phyloP scores from a whole-genome alignment of 2,329 filamentous ascomycete species.

The Fusarium subtropicale region DNA sequence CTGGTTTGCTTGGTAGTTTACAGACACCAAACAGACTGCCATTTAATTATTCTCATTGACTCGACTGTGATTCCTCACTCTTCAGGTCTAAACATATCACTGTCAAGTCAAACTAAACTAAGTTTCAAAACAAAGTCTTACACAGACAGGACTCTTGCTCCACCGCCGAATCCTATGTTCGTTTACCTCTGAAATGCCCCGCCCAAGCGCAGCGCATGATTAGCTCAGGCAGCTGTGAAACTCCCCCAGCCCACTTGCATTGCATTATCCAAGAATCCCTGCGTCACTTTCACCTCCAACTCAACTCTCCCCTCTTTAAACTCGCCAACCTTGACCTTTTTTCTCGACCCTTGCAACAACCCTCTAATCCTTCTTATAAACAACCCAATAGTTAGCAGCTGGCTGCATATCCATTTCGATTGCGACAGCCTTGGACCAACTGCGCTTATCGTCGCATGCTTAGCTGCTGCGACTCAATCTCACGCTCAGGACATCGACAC shows the following conservation, averaged over 20 bases:
- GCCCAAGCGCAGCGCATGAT: conserved; percentile 28
- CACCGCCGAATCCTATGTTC: conserved; percentile 9
- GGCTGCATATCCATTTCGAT: conserved; percentile 23
- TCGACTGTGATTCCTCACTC: neutral
- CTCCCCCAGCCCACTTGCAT: conserved; percentile 29
- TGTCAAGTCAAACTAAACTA: neutral
- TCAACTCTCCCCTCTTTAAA: conserved; percentile 29
- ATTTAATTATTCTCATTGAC: neutral
- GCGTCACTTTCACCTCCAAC: conserved; percentile 43
- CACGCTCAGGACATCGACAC: conserved; percentile 3
- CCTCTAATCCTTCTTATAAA: neutral
- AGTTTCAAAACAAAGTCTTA: conserved; percentile 10
- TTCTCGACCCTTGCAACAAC: conserved; percentile 2
- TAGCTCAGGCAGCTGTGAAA: conserved; percentile 47
- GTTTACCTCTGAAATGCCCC: conserved; percentile 33
- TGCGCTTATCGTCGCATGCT: neutral
- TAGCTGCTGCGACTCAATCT: neutral
- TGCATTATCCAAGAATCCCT: conserved; percentile 20
- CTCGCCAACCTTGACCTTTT: conserved; percentile 9
- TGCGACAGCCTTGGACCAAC: neutral
- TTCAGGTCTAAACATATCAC: neutral
- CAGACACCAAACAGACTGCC: conserved; percentile 37
- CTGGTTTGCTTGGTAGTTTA: conserved; percentile 7
- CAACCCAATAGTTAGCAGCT: conserved; percentile 24
- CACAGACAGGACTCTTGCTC: neutral